Conservation (phyloP, 805 yeast species). For the Teunomyces tritomae region DNA sequence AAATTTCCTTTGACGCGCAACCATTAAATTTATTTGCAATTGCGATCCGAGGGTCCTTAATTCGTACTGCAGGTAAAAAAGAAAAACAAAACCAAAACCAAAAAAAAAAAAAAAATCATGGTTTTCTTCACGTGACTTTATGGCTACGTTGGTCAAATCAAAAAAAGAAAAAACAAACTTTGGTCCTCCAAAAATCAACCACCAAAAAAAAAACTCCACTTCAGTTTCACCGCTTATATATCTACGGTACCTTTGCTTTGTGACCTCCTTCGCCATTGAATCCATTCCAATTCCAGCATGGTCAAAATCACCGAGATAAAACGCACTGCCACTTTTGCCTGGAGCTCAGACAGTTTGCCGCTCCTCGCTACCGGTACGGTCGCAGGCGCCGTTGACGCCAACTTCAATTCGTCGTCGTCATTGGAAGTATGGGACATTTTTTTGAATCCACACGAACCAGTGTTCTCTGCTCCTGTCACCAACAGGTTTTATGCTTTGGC, state of each 20-base stretch:
- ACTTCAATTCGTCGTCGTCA: conserved; percentile 75
- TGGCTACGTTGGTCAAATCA: background rate
- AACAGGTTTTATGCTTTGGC: conserved; percentile 69
- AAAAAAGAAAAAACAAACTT: too few species aligned
- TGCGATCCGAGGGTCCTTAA: background rate
- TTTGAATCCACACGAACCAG: conserved; percentile 28
- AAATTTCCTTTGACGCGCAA: too few species aligned
- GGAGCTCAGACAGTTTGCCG: conserved; percentile 81
- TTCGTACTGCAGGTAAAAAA: background rate
- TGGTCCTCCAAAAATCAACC: too few species aligned
- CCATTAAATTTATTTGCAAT: background rate
- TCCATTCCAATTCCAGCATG: conserved; percentile 34
- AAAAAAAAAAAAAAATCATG: background rate
- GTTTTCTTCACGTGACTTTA: background rate
- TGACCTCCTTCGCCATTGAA: too few species aligned
- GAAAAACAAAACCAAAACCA: background rate
- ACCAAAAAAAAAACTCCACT: too few species aligned
- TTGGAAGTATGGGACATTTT: conserved; percentile 78
- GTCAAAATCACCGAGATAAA: conserved; percentile 81
- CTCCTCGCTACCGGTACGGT: conserved; percentile 85
- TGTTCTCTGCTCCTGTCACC: conserved; percentile 35
- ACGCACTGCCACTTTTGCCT: conserved; percentile 92
- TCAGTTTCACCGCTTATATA: background rate
- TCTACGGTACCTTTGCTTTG: background rate
- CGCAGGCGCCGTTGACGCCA: conserved; percentile 93